A percentile compares a stretch with the other conserved stretches of the same genome.
Conservation (phyloP, 352 stramenopile species). For the Phytophthora tubulina region DNA sequence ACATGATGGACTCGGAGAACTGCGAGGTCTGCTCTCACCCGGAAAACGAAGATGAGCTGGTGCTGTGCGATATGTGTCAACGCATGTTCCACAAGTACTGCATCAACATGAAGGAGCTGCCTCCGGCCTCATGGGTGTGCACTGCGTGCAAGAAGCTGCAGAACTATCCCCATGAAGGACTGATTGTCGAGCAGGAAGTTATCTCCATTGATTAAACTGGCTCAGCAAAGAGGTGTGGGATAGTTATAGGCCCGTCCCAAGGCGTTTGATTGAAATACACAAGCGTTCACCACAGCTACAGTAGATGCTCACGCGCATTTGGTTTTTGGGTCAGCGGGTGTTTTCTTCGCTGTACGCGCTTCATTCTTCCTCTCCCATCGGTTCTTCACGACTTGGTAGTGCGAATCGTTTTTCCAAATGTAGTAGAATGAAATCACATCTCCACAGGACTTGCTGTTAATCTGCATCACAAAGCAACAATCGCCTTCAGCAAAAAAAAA, state of each 20-base stretch:
- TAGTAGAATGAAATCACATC: constrained; percentile 90
- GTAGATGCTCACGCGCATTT: constrained; percentile 32
- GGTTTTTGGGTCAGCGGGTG: constrained; percentile 18
- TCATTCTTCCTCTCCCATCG: constrained; percentile 72
- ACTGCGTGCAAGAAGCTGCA: constrained; percentile 73
- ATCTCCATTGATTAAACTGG: constrained; percentile 74
- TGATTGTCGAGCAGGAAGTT: constrained; percentile 60
- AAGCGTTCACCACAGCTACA: constrained; percentile 25
- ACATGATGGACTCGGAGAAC: constrained; percentile 78
- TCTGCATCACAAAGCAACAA: constrained; percentile 40
- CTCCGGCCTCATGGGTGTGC: constrained; percentile 84
- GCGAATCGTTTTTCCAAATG: constrained; percentile 89
- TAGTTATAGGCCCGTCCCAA: constrained; percentile 18
- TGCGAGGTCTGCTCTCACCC: constrained; percentile 68
- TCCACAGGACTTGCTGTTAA: constrained; percentile 71
- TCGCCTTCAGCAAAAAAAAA: not conserved
- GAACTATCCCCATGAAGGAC: constrained; percentile 69
- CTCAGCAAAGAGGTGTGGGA: constrained; percentile 10
- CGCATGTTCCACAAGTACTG: constrained; percentile 88
- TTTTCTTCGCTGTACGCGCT: constrained; percentile 36
- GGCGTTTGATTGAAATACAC: constrained; percentile 43
- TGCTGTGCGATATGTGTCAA: constrained; percentile 87
- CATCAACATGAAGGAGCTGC: constrained; percentile 81
- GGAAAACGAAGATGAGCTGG: constrained; percentile 76
- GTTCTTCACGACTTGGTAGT: constrained; percentile 86